Conservation (phyloP, 768 basidiomycete genomes). For the Suillus subalutaceus region DNA sequence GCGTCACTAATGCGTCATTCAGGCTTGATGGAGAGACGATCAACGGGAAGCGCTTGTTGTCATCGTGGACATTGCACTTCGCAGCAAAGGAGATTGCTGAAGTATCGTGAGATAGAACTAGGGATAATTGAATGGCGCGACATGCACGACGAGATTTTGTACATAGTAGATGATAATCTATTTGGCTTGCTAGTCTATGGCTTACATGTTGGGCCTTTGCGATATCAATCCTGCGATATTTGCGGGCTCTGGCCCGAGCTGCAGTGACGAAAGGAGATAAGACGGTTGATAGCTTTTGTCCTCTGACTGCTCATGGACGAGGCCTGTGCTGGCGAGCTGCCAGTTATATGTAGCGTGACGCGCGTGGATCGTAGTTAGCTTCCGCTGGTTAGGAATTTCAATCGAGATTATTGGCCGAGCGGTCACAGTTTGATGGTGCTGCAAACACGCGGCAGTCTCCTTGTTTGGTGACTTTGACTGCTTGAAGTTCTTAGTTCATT, state of each 20-base stretch:
- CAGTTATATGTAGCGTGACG: not conserved
- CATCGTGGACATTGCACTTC: conserved; percentile 94
- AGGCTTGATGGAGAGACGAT: conserved; percentile 88
- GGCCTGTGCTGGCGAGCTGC: not conserved
- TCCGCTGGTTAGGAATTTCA: not conserved
- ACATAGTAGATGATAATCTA: conserved; percentile 3
- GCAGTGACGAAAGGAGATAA: not conserved
- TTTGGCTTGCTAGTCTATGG: not conserved
- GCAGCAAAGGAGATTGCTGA: conserved; percentile 67
- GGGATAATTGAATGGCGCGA: not conserved
- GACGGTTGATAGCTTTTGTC: too few relatives aligned
- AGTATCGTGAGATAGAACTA: conserved; percentile 22
- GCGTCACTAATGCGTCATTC: conserved; percentile 19
- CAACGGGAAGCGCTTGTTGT: conserved; percentile 79
- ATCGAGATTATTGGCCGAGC: not conserved
- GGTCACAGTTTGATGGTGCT: conserved; percentile 1
- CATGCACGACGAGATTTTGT: not conserved
- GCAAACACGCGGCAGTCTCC: conserved; percentile 14
- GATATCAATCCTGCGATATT: not conserved
- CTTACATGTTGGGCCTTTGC: not conserved
- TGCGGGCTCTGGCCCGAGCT: not conserved
- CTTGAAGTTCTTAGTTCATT: not conserved
- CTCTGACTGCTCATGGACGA: not conserved
- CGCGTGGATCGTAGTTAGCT: not conserved
- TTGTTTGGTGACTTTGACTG: conserved; percentile 16